Evolutionary conservation across 257 asterid species (phyloP).

Genomic region (Echium plantagineum): DNA sequence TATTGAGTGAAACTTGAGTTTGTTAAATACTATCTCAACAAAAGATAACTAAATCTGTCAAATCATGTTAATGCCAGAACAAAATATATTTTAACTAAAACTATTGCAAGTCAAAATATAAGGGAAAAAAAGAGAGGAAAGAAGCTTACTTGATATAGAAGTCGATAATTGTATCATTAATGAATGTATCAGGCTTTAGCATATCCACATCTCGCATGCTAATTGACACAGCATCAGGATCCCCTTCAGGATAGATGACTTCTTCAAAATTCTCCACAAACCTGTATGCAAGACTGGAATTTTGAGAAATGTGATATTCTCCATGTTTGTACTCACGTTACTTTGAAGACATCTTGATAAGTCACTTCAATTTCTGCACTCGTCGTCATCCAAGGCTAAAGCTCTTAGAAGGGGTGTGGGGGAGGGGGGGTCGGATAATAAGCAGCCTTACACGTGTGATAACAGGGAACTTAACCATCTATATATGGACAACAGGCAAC

Average conservation of each 20-base stretch:
- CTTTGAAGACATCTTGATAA: neutral
- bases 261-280: constrained; percentile 66
- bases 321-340: neutral
- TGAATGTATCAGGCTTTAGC: constrained; percentile 75
- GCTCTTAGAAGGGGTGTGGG: no score
- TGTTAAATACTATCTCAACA: no score
- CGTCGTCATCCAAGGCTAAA: no score
- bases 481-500: no score
- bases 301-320: constrained; percentile 3
- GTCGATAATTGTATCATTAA: constrained; percentile 88
- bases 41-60: neutral
- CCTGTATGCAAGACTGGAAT: constrained; percentile 36
- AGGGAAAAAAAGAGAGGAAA: neutral
- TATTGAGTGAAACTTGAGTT: no score
- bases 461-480: no score
- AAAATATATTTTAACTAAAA: neutral
- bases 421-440: no score
- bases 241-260: constrained; percentile 81
- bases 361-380: no score
- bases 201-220: constrained; percentile 83
- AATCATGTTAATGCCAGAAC: neutral
- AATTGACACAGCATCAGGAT: constrained; percentile 80
- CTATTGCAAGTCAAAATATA: neutral
- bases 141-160: constrained; percentile 79
- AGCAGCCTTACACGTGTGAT: no score